Evolutionary conservation across 371 early-diverging fungal genomes (phyloP), one percentile per base, ranked within the genome.

Genomic region (Paramicrosporidium saccamoebae): DNA sequence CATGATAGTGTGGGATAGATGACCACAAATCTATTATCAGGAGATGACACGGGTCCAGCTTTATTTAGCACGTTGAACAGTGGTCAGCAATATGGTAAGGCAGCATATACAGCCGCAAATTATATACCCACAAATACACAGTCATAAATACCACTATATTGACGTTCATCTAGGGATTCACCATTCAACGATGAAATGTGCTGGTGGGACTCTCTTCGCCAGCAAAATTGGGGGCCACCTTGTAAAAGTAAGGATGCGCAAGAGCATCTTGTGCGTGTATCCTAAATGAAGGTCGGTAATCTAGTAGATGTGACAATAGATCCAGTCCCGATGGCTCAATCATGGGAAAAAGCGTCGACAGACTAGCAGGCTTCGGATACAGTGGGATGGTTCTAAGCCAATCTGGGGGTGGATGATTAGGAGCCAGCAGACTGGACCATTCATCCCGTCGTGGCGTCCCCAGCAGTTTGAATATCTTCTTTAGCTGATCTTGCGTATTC

Each of bases 391-490:
- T 48, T 21, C 41, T 39, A 14, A 10, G n/a, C 17, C 13, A n/a
- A 12, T 16, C 13, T 23, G 25, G 5, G 23, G 21, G 3, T 16
- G 12, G 10, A 7, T 12, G 17, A 10, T 37, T 20, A 9, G 21
- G 38, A 27, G 62, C 58, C n/a, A 56, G 52, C 2, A 82, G 62
- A 13, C 57, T 44, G 0, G 74, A 67, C 77, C 86, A 88, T 2
- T 50, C 52, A 27, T 58, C 53, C 34, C 75, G 77, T 20, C 59
- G 61, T 0, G 82, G 84, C 4, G 82, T 82, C 14, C 86, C 86
- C 35, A 81, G 44, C 10, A 81, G 50, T 35, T 64, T 64, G 52
- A 77, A 86, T 23, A 94, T 88, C 24, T 60, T 52, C 14, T 55
- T 39, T 21, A 92, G 37, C 43, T 92, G 86, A 44, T 88, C 82